Evolutionary conservation across 2,329 filamentous ascomycete species (phyloP).

Genomic region (Hyphodiscus sp.): DNA sequence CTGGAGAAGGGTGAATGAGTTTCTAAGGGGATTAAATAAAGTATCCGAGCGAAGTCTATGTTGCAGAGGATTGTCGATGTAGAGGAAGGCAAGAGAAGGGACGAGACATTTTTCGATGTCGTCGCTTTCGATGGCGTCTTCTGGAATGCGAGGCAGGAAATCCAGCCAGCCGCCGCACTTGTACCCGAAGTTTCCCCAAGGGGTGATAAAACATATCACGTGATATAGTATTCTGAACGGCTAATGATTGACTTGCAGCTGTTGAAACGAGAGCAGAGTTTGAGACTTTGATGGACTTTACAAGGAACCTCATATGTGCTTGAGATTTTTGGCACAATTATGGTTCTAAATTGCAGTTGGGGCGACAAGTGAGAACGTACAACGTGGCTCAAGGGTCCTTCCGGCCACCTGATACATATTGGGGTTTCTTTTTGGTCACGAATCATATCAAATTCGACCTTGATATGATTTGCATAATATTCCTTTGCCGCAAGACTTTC

Average conservation of each 20-base stretch:
- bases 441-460: not conserved
- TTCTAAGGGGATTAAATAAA: not conserved
- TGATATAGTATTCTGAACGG: not conserved
- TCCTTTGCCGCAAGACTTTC: slow-evolving; percentile 2
- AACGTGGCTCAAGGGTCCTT: not conserved
- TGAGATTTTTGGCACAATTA: too few relatives aligned
- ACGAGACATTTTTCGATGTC: not conserved
- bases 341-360: not conserved
- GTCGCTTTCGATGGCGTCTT: too few relatives aligned
- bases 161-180: not conserved
- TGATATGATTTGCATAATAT: slow-evolving; percentile 4
- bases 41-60: not conserved
- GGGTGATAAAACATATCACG: not conserved
- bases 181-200: not conserved
- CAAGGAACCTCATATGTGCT: too few relatives aligned
- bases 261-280: not conserved
- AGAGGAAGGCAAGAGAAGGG: not conserved
- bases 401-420: not conserved
- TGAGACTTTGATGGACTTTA: not conserved
- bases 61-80: not conserved
- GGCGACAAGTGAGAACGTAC: not conserved
- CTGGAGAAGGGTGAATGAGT: not conserved
- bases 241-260: not conserved
- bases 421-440: not conserved
- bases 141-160: too few relatives aligned